Base-by-base conservation (phyloP, 805 yeast genomes). In the Kuraishia molischiana region DNA sequence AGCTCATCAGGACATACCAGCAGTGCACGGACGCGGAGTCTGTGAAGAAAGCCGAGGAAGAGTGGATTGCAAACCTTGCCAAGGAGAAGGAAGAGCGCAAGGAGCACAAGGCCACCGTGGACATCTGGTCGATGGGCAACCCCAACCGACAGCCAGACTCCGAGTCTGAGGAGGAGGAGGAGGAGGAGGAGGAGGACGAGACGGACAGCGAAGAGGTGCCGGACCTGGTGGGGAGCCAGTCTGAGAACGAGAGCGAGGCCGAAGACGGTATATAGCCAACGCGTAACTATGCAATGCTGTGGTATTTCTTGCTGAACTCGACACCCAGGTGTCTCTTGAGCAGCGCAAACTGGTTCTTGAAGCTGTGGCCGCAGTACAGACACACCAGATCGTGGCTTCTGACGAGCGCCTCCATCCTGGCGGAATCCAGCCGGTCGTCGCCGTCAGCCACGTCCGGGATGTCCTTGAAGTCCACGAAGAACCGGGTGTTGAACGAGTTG, bases 11-110 rank as follows among this genome's bases (percentile, higher is more conserved):
- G 36, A 56, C 80, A 5, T 92, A 92, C 50, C 80, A 79, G 38
- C 54, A 70, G 30, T 90, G 97, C 58, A 77, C 90, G 0, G 95
- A 90, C 50, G 69, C 83, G 1, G 86, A 71, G 2, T 79, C 89
- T 4, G 77, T 92, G 1, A 64, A 69, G 35, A 58, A 52, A 30
- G 95, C 87, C 0, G 90, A 92, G 58, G 75, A 76, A 10, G 74
- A 61, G 21, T 90, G 92, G 82, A 56, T 92, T 48, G 77, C 65
- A 18, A 67, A 66, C 49, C 61, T 85, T 13, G 92, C 85, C 41
- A 59, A 62, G 39, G 95, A 85, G 48, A 72, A 70, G 15, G 66
- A 67, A 44, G 78, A 77, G 36, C 64, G 90, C 41, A 77, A 78
- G 51, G 68, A 64, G 38, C 66, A 64, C 38, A 66, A 68, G 3